Evolutionary conservation across 2,329 filamentous ascomycete species (phyloP).

Genomic region (Aspergillus vadensis): DNA sequence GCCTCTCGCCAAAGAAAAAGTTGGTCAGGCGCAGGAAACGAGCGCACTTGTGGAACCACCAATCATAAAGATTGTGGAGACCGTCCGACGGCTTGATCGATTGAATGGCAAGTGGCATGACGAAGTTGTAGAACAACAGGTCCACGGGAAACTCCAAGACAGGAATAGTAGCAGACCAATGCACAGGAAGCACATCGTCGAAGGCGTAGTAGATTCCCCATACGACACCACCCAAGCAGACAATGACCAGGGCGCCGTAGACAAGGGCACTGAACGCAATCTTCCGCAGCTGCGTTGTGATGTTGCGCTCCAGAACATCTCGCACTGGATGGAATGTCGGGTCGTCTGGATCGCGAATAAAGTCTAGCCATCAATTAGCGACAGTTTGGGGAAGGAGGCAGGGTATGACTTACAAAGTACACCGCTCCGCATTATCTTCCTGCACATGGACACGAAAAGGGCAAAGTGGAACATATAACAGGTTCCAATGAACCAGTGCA

Average conservation of each 20-base stretch:
- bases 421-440: constrained; percentile 93
- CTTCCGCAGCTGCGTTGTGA: constrained; percentile 90
- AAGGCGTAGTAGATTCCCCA: constrained; percentile 78
- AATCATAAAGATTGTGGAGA: constrained; percentile 82
- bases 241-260: constrained; percentile 87
- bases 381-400: constrained; percentile 3
- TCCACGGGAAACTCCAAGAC: constrained; percentile 94
- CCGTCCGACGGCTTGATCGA: constrained; percentile 83
- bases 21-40: constrained; percentile 77
- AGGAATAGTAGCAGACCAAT: constrained; percentile 90
- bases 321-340: constrained; percentile 97
- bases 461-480: constrained; percentile 99
- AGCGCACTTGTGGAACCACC: constrained; percentile 94
- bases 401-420: constrained; percentile 72
- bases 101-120: constrained; percentile 83
- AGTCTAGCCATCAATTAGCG: constrained; percentile 58
- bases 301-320: constrained; percentile 89
- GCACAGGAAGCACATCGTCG: constrained; percentile 77
- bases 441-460: constrained; percentile 97
- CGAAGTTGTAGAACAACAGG: constrained; percentile 92
- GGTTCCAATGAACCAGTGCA: constrained; percentile 98
- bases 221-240: constrained; percentile 92
- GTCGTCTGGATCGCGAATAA: constrained; percentile 96
- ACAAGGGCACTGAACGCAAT: constrained; percentile 95
- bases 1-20: constrained; percentile 87